Percentiles rank a stretch among this genome's conserved stretches.
These are phyloP conservation scores for Eucalyptus pauciflora DNA, from an alignment of 345 rosid species.

Conservation along the genomic window DNA sequence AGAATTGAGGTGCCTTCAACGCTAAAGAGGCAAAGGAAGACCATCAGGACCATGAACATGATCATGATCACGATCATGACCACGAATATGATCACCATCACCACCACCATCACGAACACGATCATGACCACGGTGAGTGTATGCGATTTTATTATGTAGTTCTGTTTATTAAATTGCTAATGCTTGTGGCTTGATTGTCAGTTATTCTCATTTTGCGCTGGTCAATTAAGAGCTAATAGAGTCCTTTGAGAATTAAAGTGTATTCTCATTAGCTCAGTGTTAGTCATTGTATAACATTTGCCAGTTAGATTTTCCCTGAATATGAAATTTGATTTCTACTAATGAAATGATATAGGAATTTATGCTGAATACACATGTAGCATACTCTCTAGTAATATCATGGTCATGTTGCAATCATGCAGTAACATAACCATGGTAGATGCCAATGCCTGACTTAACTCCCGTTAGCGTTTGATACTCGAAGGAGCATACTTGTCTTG, in stretches of 20 bases:
- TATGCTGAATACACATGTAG: background rate
- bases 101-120: conserved; percentile 40
- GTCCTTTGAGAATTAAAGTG: background rate
- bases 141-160: background rate
- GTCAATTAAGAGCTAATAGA: background rate
- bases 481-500: too few relatives aligned
- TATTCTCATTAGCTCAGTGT: background rate
- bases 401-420: background rate
- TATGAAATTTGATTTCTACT: background rate
- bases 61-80: conserved; percentile 17
- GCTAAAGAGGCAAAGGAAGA: conserved; percentile 43
- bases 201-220: background rate
- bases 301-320: background rate
- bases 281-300: background rate
- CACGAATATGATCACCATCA: conserved; percentile 17
- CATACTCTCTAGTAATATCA: background rate
- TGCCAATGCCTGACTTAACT: too few relatives aligned
- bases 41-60: conserved; percentile 23
- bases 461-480: too few relatives aligned
- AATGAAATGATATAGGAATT: background rate
- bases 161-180: background rate
- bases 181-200: background rate
- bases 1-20: conserved; percentile 77
- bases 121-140: conserved; percentile 57
- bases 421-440: background rate